Conservation (phyloP, 345 rosid genomes). For the Pistacia vera region DNA sequence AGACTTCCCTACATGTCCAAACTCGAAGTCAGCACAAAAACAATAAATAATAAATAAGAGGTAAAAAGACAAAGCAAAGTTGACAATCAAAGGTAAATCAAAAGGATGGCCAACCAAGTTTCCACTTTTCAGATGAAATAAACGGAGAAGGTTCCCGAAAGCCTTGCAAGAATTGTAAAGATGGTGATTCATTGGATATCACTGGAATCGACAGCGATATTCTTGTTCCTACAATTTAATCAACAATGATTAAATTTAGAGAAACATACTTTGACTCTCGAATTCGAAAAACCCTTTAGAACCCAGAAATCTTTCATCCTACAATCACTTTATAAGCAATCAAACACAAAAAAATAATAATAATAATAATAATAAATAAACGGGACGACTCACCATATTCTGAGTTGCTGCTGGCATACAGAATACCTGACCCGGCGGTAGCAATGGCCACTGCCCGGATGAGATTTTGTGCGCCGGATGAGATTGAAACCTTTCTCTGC, state of each 20-base stretch:
- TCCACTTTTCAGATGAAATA: conserved; percentile 28
- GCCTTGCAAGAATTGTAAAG: conserved; percentile 18
- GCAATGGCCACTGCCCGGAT: conserved; percentile 43
- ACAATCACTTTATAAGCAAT: not conserved
- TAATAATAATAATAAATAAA: too few species aligned
- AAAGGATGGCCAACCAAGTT: conserved; percentile 40
- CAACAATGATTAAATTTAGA: not conserved
- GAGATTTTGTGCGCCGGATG: conserved; percentile 29
- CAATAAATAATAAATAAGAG: not conserved
- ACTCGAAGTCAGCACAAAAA: not conserved
- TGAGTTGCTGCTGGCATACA: conserved; percentile 23
- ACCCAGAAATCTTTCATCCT: not conserved
- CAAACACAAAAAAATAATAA: not conserved
- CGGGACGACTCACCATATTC: conserved; percentile 41
- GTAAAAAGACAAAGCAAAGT: not conserved
- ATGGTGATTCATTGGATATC: conserved; percentile 28
- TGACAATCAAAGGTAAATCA: not conserved
- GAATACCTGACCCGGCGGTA: conserved; percentile 47
- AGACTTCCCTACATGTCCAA: conserved; percentile 40
- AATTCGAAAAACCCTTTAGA: not conserved
- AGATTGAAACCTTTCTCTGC: conserved; percentile 47
- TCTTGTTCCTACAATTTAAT: conserved; percentile 32
- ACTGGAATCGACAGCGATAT: conserved; percentile 46
- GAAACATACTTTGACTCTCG: not conserved
- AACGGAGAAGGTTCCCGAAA: conserved; percentile 18